Percentiles rank a stretch among this genome's conserved stretches.
phyloP scores from a whole-genome alignment of 2,329 filamentous ascomycete genomes.

The Davidsoniella virescens region DNA sequence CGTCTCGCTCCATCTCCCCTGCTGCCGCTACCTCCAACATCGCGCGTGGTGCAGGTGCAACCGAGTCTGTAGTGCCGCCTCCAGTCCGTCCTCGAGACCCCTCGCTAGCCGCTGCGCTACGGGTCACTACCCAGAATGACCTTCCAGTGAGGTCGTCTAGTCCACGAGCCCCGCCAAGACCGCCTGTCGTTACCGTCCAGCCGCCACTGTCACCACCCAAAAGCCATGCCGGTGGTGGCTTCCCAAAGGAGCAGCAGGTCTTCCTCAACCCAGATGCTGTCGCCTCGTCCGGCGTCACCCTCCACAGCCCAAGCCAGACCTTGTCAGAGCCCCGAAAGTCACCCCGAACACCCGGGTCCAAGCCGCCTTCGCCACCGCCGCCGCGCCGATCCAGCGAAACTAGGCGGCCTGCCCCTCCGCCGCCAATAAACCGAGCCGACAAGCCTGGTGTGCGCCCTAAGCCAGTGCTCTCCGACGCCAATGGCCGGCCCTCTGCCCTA shows the following conservation, averaged over 20 bases:
- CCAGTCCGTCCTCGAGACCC: constrained; percentile 17
- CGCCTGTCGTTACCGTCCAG: constrained; percentile 51
- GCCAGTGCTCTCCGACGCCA: constrained; percentile 18
- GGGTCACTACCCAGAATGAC: constrained; percentile 16
- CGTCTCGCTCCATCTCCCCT: constrained; percentile 22
- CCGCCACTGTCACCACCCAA: constrained; percentile 56
- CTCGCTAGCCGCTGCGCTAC: constrained; percentile 16
- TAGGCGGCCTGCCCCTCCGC: constrained; percentile 44
- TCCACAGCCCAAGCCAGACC: constrained; percentile 32
- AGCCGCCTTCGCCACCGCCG: constrained; percentile 46
- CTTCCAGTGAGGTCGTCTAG: constrained; percentile 10
- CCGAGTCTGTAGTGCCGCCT: constrained; percentile 19
- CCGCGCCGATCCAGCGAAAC: constrained; percentile 46
- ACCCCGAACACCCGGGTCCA: constrained; percentile 30
- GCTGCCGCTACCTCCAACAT: constrained; percentile 26
- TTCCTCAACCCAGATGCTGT: constrained; percentile 25
- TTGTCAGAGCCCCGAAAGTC: constrained; percentile 32
- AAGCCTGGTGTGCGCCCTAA: constrained; percentile 33
- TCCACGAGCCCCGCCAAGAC: constrained; percentile 16
- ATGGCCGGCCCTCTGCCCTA: constrained; percentile 9
- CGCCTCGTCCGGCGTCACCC: constrained; percentile 33
- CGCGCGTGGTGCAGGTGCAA: constrained; percentile 25
- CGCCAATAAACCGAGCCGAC: constrained; percentile 56
- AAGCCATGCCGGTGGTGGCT: constrained; percentile 20
- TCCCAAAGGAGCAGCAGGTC: constrained; percentile 21